phyloP scores from a whole-genome alignment of 768 basidiomycete genomes.

The Mrakia gelida region DNA sequence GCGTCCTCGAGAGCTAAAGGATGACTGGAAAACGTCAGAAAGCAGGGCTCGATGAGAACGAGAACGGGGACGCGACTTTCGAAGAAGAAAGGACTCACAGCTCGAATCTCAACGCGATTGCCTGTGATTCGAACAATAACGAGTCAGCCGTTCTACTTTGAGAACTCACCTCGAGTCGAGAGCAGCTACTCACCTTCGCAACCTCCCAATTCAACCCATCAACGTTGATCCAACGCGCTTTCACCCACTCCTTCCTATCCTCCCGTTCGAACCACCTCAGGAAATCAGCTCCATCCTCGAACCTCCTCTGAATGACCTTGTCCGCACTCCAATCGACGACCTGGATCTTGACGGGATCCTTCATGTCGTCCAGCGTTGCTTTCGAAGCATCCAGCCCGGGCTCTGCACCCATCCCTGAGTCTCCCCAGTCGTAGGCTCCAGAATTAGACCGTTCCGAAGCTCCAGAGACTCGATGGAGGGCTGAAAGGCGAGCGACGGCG shows the following conservation, averaged over 20 bases:
- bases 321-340: conserved; percentile 26
- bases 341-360: not conserved
- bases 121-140: not conserved
- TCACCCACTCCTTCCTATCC: conserved; percentile 8
- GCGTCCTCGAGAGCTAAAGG: conserved; percentile 29
- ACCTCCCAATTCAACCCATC: conserved; percentile 31
- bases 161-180: too few relatives aligned
- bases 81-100: not conserved
- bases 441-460: not conserved
- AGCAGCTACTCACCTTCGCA: conserved; percentile 2
- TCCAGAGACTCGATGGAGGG: not conserved
- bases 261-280: conserved; percentile 22
- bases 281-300: conserved; percentile 3
- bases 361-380: conserved; percentile 14
- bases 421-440: not conserved
- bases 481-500: not conserved
- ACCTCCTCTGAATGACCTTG: conserved; percentile 18
- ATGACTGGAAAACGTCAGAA: not conserved
- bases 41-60: too few relatives aligned
- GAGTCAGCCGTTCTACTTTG: too few relatives aligned
- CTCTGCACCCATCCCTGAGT: not conserved
- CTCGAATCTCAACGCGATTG: not conserved
- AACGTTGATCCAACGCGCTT: conserved; percentile 27
- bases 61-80: too few relatives aligned
- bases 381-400: conserved; percentile 19